These are phyloP conservation scores for Pluteus cervinus DNA, from an alignment of 768 basidiomycete genomes.

Conservation along the genomic window DNA sequence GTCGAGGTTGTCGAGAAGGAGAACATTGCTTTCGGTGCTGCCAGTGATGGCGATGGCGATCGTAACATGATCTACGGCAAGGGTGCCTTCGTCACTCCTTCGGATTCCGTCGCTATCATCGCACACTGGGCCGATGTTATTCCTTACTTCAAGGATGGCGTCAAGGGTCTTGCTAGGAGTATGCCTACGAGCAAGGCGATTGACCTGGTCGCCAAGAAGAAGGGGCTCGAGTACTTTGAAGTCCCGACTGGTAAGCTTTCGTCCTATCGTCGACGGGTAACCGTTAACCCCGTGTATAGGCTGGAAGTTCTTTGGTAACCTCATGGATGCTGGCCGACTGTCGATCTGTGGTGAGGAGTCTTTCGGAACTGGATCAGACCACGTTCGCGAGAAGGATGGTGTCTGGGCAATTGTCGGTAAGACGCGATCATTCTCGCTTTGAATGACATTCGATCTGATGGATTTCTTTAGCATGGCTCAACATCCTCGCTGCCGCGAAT, in stretches of 20 bases:
- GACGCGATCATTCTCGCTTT: slow-evolving; percentile 18
- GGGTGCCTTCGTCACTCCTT: slow-evolving; percentile 96
- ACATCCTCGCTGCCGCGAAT: slow-evolving; percentile 91
- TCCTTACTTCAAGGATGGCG: slow-evolving; percentile 88
- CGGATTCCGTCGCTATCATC: slow-evolving; percentile 97
- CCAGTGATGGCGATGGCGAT: slow-evolving; percentile 96
- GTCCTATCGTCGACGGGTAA: background rate
- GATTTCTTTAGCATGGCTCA: slow-evolving; percentile 76
- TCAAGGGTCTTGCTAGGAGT: slow-evolving; percentile 92
- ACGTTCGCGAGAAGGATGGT: slow-evolving; percentile 99
- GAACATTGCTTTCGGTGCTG: slow-evolving; percentile 89
- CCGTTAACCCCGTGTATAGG: slow-evolving; percentile 37
- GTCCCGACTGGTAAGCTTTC: slow-evolving; percentile 80
- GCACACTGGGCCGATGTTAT: slow-evolving; percentile 93
- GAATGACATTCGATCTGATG: slow-evolving; percentile 2
- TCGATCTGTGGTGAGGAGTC: slow-evolving; percentile 99
- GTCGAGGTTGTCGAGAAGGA: slow-evolving; percentile 88
- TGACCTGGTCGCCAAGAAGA: slow-evolving; percentile 91
- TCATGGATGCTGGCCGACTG: slow-evolving; percentile 97
- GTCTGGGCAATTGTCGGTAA: slow-evolving; percentile 93
- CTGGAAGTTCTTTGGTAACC: slow-evolving; percentile 99
- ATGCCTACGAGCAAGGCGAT: slow-evolving; percentile 99
- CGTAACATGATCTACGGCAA: slow-evolving; percentile 99
- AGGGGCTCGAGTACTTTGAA: slow-evolving; percentile 89
- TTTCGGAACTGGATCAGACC: slow-evolving; percentile 99